These are phyloP conservation scores for Suillus fuscotomentosus DNA, from an alignment of 768 basidiomycete genomes.

Conservation along the genomic window DNA sequence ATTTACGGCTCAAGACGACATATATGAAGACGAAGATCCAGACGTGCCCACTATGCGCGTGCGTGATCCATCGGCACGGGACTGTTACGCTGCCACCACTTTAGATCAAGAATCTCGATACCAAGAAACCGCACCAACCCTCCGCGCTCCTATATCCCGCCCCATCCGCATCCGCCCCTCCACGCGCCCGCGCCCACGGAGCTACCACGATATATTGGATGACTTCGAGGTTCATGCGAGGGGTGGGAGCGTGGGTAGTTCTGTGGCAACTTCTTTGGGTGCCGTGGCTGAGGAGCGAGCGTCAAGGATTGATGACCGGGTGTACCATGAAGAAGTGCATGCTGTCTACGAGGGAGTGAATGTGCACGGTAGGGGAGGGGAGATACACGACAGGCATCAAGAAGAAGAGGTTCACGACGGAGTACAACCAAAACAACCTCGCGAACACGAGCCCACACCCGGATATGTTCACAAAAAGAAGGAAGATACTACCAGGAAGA, in stretches of 20 bases:
- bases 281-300: slow-evolving; percentile 4
- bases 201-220: slow-evolving; percentile 65
- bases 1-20: background rate
- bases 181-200: slow-evolving; percentile 46
- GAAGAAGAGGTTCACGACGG: background rate
- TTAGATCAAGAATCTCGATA: background rate
- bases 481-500: slow-evolving; percentile 62
- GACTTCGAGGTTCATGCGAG: slow-evolving; percentile 49
- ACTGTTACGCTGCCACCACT: background rate
- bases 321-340: slow-evolving; percentile 12
- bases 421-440: background rate
- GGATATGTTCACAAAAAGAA: slow-evolving; percentile 13
- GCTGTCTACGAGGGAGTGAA: background rate
- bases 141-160: slow-evolving; percentile 8
- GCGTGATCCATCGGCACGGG: background rate
- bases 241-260: slow-evolving; percentile 28
- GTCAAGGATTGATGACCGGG: background rate
- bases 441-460: background rate
- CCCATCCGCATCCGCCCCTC: slow-evolving; percentile 32
- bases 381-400: background rate
- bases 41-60: background rate
- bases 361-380: background rate
- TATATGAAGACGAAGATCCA: background rate
- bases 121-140: background rate
- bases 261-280: slow-evolving; percentile 27